Conservation (phyloP, 2,329 filamentous ascomycete genomes). For the Aspergillus oerlinghausenensis region DNA sequence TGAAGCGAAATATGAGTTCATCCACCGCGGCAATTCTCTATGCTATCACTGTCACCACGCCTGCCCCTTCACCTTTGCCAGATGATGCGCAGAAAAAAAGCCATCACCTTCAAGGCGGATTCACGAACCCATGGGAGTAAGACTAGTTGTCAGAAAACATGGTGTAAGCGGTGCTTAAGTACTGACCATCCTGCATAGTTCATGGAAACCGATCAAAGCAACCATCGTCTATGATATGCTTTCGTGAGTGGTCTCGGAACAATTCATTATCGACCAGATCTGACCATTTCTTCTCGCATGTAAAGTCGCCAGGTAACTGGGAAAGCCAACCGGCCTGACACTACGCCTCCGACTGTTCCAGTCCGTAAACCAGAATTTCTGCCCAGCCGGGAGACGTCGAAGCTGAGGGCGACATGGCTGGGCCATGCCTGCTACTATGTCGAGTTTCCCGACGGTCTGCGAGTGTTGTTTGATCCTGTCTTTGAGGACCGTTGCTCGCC, state of each 20-base stretch:
- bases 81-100: constrained; percentile 38
- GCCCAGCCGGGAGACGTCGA: constrained; percentile 51
- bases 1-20: constrained; percentile 32
- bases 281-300: background rate
- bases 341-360: constrained; percentile 60
- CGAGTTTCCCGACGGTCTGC: constrained; percentile 79
- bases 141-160: constrained; percentile 2
- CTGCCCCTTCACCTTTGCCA: constrained; percentile 29
- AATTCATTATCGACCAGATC: background rate
- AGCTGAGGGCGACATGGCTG: constrained; percentile 84
- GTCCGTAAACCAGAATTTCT: constrained; percentile 66
- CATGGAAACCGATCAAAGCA: constrained; percentile 14
- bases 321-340: constrained; percentile 54
- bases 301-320: constrained; percentile 45
- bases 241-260: constrained; percentile 11
- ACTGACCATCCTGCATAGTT: constrained; percentile 14
- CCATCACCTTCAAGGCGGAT: constrained; percentile 37
- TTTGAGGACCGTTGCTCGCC: constrained; percentile 86
- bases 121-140: constrained; percentile 44
- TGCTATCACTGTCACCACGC: constrained; percentile 36
- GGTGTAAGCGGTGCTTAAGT: background rate
- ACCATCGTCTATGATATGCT: constrained; percentile 2
- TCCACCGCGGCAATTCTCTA: constrained; percentile 38
- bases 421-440: constrained; percentile 92
- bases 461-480: constrained; percentile 89